Evolutionary conservation across 2,329 filamentous ascomycete species (phyloP).

Genomic region (Pyrenophora graminea): DNA sequence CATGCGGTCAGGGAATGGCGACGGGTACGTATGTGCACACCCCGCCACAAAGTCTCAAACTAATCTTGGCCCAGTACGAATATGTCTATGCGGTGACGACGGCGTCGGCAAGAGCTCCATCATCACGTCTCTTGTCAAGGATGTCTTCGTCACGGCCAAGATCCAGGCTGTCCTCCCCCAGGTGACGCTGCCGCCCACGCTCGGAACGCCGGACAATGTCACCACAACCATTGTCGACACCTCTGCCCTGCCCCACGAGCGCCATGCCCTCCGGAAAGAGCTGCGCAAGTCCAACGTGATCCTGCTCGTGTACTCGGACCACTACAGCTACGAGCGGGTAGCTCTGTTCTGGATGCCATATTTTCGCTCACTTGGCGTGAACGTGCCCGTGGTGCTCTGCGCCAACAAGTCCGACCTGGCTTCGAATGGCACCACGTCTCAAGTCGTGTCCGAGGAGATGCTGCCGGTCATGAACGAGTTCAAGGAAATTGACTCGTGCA

Average conservation of each 20-base stretch:
- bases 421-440: conserved; percentile 72
- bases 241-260: conserved; percentile 90
- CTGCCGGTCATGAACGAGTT: conserved; percentile 97
- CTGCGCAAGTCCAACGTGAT: conserved; percentile 98
- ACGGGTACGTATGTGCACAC: conserved; percentile 27
- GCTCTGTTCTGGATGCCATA: conserved; percentile 99
- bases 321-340: conserved; percentile 98
- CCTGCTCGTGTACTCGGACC: conserved; percentile 93
- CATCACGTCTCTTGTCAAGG: conserved; percentile 94
- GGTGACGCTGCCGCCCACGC: conserved; percentile 90
- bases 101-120: conserved; percentile 61
- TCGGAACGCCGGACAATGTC: conserved; percentile 93
- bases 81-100: conserved; percentile 96
- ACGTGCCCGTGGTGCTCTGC: conserved; percentile 94
- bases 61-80: conserved; percentile 65
- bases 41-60: conserved; percentile 5
- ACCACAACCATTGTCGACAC: conserved; percentile 98
- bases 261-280: conserved; percentile 86
- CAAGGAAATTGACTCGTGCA: conserved; percentile 97
- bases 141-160: conserved; percentile 93
- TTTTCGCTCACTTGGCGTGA: conserved; percentile 96
- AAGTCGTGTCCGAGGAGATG: conserved; percentile 96
- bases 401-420: conserved; percentile 96
- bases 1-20: conserved; percentile 31
- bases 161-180: conserved; percentile 93